Evolutionary conservation across 2,329 filamentous ascomycete species (phyloP), one percentile per base, ranked within the genome.

Genomic region (Cladophialophora exuberans): DNA sequence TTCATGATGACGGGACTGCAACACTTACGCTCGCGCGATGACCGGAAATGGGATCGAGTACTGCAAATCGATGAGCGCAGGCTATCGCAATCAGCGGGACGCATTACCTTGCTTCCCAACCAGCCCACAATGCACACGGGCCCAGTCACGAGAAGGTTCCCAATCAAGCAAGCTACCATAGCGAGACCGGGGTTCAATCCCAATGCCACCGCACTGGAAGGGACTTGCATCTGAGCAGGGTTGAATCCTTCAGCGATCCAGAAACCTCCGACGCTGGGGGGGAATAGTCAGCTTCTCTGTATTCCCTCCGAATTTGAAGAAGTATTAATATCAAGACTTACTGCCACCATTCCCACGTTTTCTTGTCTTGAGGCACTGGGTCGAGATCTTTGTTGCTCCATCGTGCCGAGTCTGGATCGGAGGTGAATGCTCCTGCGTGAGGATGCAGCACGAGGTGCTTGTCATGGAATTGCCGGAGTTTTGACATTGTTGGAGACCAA

Each of bases 61-160:
- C 48, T 51, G 13, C 11, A 18, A 4, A 28, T 11, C 9, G 28
- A n/a, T 31, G 11, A 47, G 44, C 44, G 30, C 10, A 13, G 13
- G 36, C 36, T 11, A 47, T 39, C 3, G 9, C 18, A 82, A 80
- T 56, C 80, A 74, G 61, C 72, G 69, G 11, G 71, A 4, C 17
- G 3, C 25, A 10, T n/a, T n/a, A 44, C 41, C 70, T 36, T 51
- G 48, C 48, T 51, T 9, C 73, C 75, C 39, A 83, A 75, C 5
- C 82, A 80, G 13, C 84, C 82, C 60, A 82, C 84, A 5, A 79
- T 73, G 9, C 79, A 78, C 33, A 85, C 84, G 7, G 86, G 81
- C 33, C 82, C 75, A 26, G 76, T 78, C 18, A 81, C 75, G 53
- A 80, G 77, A 17, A 54, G 35, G 18, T 54, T 54, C 9, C 52